Evolutionary conservation across 1,139 yeast genomes (phyloP).

Genomic region (Saccharomyces hybrid): DNA sequence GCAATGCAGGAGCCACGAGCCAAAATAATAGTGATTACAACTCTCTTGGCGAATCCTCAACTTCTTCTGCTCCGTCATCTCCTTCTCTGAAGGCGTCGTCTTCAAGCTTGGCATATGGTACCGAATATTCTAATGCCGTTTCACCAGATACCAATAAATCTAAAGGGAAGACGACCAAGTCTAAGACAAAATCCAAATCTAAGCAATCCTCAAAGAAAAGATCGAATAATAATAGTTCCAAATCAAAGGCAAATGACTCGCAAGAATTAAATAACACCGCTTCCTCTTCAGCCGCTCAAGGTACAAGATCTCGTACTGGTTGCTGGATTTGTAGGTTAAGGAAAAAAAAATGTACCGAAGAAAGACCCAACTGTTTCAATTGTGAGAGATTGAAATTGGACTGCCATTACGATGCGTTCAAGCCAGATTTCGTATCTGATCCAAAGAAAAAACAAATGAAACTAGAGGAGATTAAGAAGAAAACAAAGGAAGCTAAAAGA

Average conservation of each 20-base stretch:
- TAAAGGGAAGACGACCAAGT: constrained; percentile 1
- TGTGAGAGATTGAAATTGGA: constrained; percentile 44
- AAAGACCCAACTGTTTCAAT: constrained; percentile 48
- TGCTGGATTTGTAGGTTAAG: constrained; percentile 67
- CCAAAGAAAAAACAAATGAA: constrained; percentile 37
- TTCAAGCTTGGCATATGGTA: background rate
- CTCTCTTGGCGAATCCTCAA: background rate
- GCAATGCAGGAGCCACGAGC: background rate
- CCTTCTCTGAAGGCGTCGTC: background rate
- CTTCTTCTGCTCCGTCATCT: background rate
- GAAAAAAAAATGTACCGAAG: constrained; percentile 59
- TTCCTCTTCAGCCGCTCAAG: constrained; percentile 6
- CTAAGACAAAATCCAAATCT: constrained; percentile 1
- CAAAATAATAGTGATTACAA: background rate
- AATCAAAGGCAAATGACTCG: background rate
- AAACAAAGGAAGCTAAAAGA: constrained; percentile 31
- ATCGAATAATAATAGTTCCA: constrained; percentile 5
- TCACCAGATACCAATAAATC: background rate
- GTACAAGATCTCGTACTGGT: constrained; percentile 48
- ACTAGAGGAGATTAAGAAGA: constrained; percentile 42
- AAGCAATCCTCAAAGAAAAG: constrained; percentile 1
- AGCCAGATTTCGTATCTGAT: constrained; percentile 52
- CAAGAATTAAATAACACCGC: constrained; percentile 15
- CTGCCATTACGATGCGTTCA: constrained; percentile 41
- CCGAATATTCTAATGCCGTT: background rate